Conservation (phyloP, 768 basidiomycete species). For the Russula earlei region DNA sequence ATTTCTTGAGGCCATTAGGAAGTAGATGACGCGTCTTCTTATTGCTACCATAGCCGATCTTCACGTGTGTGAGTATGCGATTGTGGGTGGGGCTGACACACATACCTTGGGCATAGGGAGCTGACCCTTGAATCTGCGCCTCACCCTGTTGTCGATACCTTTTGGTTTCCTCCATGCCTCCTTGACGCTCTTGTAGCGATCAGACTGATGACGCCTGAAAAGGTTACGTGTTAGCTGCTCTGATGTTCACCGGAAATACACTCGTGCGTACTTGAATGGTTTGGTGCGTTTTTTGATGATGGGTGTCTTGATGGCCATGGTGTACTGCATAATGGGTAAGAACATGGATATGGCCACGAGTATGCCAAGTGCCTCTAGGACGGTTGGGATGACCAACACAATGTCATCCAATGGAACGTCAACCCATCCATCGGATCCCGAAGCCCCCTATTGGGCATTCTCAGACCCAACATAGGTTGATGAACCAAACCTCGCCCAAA, state of each 20-base stretch:
- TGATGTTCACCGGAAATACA: background rate
- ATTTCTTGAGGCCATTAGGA: conserved; percentile 92
- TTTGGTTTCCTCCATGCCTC: conserved; percentile 99
- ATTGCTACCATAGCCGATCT: conserved; percentile 90
- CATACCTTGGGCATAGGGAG: conserved; percentile 90
- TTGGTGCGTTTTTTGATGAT: conserved; percentile 98
- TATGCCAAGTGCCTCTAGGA: background rate
- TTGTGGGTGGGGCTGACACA: background rate
- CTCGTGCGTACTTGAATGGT: conserved; percentile 78
- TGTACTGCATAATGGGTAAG: conserved; percentile 10
- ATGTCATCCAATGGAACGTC: conserved; percentile 3
- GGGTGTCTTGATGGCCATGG: conserved; percentile 37
- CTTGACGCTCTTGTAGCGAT: conserved; percentile 94
- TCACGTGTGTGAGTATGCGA: background rate
- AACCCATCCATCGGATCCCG: conserved; percentile 20
- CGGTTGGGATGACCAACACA: background rate
- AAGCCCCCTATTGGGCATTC: background rate
- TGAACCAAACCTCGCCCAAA: background rate
- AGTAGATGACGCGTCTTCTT: conserved; percentile 93
- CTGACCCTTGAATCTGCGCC: conserved; percentile 93
- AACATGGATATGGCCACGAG: background rate
- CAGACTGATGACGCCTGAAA: conserved; percentile 91
- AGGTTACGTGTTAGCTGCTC: background rate
- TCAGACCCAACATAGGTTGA: background rate
- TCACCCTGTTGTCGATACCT: conserved; percentile 99